Percentiles rank a stretch among this genome's conserved stretches.
These are phyloP conservation scores for Chaetoceros tenuissimus DNA, from an alignment of 108 stramenopile species.

Conservation along the genomic window DNA sequence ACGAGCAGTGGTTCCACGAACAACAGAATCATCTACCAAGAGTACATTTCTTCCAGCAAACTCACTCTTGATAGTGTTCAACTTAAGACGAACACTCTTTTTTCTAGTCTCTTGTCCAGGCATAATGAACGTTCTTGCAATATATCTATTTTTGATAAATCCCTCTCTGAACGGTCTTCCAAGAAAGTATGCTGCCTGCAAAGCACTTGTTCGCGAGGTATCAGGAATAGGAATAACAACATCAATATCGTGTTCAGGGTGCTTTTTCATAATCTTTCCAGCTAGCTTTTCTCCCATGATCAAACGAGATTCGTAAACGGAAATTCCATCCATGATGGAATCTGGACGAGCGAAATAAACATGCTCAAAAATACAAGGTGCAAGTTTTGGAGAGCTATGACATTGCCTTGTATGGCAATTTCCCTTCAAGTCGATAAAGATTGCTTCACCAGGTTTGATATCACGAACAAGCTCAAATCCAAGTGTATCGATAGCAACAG, in stretches of 20 bases:
- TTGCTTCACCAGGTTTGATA: conserved; percentile 90
- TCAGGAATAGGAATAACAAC: conserved; percentile 99
- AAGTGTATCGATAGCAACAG: conserved; percentile 96
- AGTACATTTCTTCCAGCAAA: conserved; percentile 87
- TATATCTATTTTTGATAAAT: conserved; percentile 99
- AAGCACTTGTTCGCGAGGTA: conserved; percentile 88
- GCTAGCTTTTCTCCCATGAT: conserved; percentile 98
- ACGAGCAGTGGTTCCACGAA: conserved; percentile 93
- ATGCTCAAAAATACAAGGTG: conserved; percentile 99
- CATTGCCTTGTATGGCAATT: conserved; percentile 66
- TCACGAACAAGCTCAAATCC: conserved; percentile 90
- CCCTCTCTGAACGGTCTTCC: conserved; percentile 93
- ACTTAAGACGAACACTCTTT: conserved; percentile 97
- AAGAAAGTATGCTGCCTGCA: conserved; percentile 86
- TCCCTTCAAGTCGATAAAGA: conserved; percentile 80
- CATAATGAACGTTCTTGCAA: conserved; percentile 99
- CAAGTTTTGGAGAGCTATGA: conserved; percentile 21
- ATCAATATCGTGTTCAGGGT: conserved; percentile 95
- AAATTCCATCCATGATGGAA: conserved; percentile 95
- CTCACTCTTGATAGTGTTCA: conserved; percentile 95
- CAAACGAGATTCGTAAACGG: conserved; percentile 93
- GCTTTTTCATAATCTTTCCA: conserved; percentile 52
- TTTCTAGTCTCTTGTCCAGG: conserved; percentile 94
- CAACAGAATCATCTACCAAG: conserved; percentile 96
- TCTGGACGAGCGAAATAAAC: conserved; percentile 99